Conservation (phyloP, 371 early-diverging fungal species). For the Mortierella sp. region DNA sequence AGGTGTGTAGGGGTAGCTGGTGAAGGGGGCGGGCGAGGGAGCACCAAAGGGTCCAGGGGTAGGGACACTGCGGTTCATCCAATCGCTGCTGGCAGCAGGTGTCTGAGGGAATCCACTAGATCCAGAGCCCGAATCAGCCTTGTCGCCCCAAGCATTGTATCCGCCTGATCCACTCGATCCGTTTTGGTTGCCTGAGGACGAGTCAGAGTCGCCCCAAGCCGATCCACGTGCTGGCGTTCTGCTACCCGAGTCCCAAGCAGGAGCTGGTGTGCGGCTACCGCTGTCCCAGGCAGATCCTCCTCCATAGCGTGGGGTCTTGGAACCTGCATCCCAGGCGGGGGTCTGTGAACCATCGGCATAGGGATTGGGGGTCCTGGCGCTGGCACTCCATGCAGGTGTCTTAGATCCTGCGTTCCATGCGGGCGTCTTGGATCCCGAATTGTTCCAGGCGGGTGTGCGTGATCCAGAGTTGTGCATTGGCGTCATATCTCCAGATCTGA, state of each 20-base stretch:
- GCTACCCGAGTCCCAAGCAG: slow-evolving; percentile 71
- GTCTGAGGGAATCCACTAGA: slow-evolving; percentile 51
- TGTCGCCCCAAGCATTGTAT: slow-evolving; percentile 49
- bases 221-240: slow-evolving; percentile 70
- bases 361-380: slow-evolving; percentile 77
- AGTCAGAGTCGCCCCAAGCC: slow-evolving; percentile 51
- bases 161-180: slow-evolving; percentile 26
- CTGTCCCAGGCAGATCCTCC: slow-evolving; percentile 55
- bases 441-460: slow-evolving; percentile 84
- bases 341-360: slow-evolving; percentile 78
- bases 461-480: slow-evolving; percentile 72
- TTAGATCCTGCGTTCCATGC: slow-evolving; percentile 66
- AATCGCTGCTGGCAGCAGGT: slow-evolving; percentile 51
- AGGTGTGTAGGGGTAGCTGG: slow-evolving; percentile 57
- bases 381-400: slow-evolving; percentile 81
- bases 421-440: slow-evolving; percentile 67
- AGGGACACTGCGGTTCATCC: slow-evolving; percentile 54
- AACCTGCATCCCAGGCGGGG: slow-evolving; percentile 80
- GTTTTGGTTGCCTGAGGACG: slow-evolving; percentile 26
- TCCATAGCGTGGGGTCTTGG: slow-evolving; percentile 69
- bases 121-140: slow-evolving; percentile 33
- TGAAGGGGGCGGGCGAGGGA: slow-evolving; percentile 54
- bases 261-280: slow-evolving; percentile 62
- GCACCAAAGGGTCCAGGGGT: slow-evolving; percentile 55
- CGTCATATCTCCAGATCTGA: slow-evolving; percentile 65